These are phyloP conservation scores for Harringtonia lauricola DNA, from an alignment of 2,329 filamentous ascomycete genomes.

Conservation along the genomic window DNA sequence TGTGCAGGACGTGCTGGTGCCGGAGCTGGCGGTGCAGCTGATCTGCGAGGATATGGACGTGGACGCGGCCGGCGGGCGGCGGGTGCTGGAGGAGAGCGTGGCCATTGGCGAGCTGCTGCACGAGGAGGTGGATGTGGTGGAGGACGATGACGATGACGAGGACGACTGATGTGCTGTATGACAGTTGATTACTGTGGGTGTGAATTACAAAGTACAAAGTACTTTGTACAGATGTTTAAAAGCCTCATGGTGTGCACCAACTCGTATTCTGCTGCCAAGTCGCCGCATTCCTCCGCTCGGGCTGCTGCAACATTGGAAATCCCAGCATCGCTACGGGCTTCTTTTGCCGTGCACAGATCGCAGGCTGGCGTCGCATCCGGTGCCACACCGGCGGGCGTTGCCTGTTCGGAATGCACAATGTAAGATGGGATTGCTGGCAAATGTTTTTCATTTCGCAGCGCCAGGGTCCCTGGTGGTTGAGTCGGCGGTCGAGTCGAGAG, in stretches of 20 bases:
- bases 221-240: too few relatives aligned
- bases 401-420: not conserved
- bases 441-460: too few relatives aligned
- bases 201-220: not conserved
- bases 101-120: slow-evolving; percentile 57
- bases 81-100: slow-evolving; percentile 55
- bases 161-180: not conserved
- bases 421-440: too few relatives aligned
- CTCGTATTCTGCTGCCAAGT: too few relatives aligned
- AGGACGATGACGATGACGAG: slow-evolving; percentile 4
- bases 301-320: too few relatives aligned
- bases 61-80: slow-evolving; percentile 29
- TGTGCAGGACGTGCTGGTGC: slow-evolving; percentile 66
- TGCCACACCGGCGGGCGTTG: not conserved
- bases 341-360: slow-evolving; percentile 1
- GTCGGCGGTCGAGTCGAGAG: too few relatives aligned
- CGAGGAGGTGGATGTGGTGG: slow-evolving; percentile 45
- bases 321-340: too few relatives aligned
- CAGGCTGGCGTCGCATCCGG: slow-evolving; percentile 1
- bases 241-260: too few relatives aligned
- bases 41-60: slow-evolving; percentile 46
- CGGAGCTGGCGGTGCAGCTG: slow-evolving; percentile 49
- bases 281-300: too few relatives aligned
- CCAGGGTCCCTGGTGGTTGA: too few relatives aligned
- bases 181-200: not conserved